Conservation (phyloP, 257 asterid species). For the Solanum pinnatisectum region DNA sequence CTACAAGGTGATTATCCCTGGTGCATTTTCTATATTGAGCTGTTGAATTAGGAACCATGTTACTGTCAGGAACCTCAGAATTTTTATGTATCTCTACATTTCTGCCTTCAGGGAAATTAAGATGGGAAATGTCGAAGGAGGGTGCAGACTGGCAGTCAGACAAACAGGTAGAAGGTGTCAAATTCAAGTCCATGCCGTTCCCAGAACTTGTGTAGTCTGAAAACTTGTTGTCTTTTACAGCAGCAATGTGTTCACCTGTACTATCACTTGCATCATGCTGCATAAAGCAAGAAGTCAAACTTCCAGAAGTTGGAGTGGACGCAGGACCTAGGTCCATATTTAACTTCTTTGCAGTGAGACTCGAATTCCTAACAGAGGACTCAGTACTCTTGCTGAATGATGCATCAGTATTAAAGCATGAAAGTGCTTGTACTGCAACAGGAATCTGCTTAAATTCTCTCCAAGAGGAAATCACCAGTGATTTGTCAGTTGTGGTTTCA, state of each 20-base stretch:
- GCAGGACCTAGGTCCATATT: neutral
- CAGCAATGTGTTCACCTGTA: neutral
- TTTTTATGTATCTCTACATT: neutral
- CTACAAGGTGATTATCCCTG: conserved; percentile 1
- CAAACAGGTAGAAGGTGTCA: conserved; percentile 20
- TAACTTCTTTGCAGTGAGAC: neutral
- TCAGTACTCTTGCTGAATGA: neutral
- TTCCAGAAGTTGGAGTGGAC: neutral
- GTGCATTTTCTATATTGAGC: neutral
- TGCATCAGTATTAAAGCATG: conserved; percentile 1
- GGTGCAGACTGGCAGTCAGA: conserved; percentile 1
- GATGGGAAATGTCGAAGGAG: neutral
- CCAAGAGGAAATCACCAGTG: conserved; percentile 4
- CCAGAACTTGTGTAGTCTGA: conserved; percentile 11
- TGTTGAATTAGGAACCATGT: neutral
- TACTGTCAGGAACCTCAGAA: neutral
- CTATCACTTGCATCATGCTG: neutral
- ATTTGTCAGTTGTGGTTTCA: neutral
- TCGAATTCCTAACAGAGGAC: neutral
- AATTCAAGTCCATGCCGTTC: conserved; percentile 33
- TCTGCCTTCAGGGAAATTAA: neutral
- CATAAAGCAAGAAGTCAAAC: neutral
- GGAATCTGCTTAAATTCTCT: neutral
- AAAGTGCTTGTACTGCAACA: conserved; percentile 14
- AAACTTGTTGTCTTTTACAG: conserved; percentile 10